phyloP scores from a whole-genome alignment of 768 basidiomycete genomes.

The Thelephora ganbajun region DNA sequence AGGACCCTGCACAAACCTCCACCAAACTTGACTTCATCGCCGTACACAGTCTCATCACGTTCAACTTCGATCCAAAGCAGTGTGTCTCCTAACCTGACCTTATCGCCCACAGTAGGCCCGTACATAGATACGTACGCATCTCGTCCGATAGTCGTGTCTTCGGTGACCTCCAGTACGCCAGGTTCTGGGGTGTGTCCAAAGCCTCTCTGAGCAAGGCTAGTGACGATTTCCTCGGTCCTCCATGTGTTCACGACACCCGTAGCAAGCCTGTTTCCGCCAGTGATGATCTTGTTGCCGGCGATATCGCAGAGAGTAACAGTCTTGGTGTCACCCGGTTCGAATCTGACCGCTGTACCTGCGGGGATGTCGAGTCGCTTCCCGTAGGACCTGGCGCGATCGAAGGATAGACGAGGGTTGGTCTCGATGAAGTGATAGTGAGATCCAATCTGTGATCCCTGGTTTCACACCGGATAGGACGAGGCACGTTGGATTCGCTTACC shows the following conservation, averaged over 20 bases:
- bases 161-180: constrained; percentile 33
- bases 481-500: constrained; percentile 24
- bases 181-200: constrained; percentile 66
- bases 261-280: constrained; percentile 71
- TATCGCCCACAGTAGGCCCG: constrained; percentile 88
- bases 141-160: constrained; percentile 44
- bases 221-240: constrained; percentile 33
- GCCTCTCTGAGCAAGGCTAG: constrained; percentile 36
- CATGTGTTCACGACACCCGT: constrained; percentile 34
- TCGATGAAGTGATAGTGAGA: constrained; percentile 94
- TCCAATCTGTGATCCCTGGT: constrained; percentile 43
- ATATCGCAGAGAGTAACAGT: constrained; percentile 73
- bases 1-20: constrained; percentile 42
- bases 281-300: constrained; percentile 53
- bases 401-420: constrained; percentile 66
- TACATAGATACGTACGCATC: constrained; percentile 86
- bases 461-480: neutral
- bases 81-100: constrained; percentile 81
- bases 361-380: constrained; percentile 85
- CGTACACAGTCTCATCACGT: constrained; percentile 79
- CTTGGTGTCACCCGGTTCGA: constrained; percentile 87
- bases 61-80: constrained; percentile 88
- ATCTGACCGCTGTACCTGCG: constrained; percentile 89
- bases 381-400: constrained; percentile 72
- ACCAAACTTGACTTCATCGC: constrained; percentile 97